Evolutionary conservation across 139 green algal genomes (phyloP), one percentile per base, ranked within the genome.

Genomic region (Chlamydomonas applanata): DNA sequence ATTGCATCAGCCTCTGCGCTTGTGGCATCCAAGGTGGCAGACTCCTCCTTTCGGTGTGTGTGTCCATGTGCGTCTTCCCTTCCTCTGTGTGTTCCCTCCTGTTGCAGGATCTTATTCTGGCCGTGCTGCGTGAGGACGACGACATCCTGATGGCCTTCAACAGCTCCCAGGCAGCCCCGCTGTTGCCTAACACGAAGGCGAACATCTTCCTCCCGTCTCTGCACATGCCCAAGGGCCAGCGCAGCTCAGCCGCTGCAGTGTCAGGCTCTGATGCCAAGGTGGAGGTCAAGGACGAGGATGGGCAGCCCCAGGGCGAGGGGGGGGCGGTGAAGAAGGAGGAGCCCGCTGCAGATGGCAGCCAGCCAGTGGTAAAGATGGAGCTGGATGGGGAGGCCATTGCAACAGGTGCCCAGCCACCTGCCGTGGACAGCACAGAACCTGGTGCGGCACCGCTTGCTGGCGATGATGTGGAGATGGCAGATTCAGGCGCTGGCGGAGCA

Each of bases 81-180:
- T n/a, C n/a, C n/a, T n/a, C n/a, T n/a, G n/a, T n/a, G n/a, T n/a
- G n/a, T n/a, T n/a, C n/a, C n/a, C n/a, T n/a, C n/a, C 14, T 68
- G 60, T n/a, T 69, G 62, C 83, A 88, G 81, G 94, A 97, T 69
- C 79, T 98, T 53, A 81, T 99, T 11, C 87, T 99, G 44, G 84
- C 91, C 20, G 87, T 91, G 13, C 84, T 99, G 2, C 79, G 88
- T 0, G 90, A 95, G 27, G 79, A 91, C 22, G 93, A 98, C 25
- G 72, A 77, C 45, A 94, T 99, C 79, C 94, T 90, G 44, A 79
- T 98, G 14, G 93, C 93, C 0, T 94, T 93, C 66, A 98, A 97
- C 89, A 93, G 85, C 35, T 87, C 93, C 22, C 92, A 97, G 79
- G 76, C 96, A 0, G 80, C 89, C 2, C 72, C 82, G 1, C 73